Evolutionary conservation across 2,329 filamentous ascomycete species (phyloP).

Genomic region (Knufia fluminis): DNA sequence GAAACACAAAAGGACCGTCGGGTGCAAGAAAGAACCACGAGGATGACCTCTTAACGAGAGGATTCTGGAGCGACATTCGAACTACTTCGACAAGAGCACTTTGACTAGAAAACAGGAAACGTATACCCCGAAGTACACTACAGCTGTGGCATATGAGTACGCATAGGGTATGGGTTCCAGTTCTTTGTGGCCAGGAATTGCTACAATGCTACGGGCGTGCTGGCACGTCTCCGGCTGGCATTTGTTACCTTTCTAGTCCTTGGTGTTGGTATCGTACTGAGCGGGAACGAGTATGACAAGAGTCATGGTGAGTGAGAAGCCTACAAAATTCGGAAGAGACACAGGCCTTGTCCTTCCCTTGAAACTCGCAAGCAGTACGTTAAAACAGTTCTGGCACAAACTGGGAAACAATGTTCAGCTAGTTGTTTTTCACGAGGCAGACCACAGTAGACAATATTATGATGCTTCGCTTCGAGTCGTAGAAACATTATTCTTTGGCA

Average conservation of each 20-base stretch:
- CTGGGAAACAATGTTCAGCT: neutral
- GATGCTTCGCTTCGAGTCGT: slow-evolving; percentile 37
- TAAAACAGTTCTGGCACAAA: neutral
- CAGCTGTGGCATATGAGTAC: no score
- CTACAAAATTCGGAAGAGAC: slow-evolving; percentile 59
- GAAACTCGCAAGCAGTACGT: slow-evolving; percentile 39
- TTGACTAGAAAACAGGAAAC: no score
- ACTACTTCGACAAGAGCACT: slow-evolving; percentile 36
- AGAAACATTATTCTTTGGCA: slow-evolving; percentile 48
- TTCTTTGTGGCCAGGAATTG: slow-evolving; percentile 60
- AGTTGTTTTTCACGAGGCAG: no score
- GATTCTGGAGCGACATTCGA: no score
- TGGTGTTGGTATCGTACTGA: slow-evolving; percentile 58
- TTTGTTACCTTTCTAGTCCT: slow-evolving; percentile 56
- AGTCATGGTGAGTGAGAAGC: slow-evolving; percentile 54
- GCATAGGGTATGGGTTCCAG: slow-evolving; percentile 67
- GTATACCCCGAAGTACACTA: no score
- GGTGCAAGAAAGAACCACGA: slow-evolving; percentile 56
- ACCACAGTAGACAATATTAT: no score
- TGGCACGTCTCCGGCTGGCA: slow-evolving; percentile 49
- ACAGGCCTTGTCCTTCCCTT: slow-evolving; percentile 55
- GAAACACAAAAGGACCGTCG: slow-evolving; percentile 57
- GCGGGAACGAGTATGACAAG: slow-evolving; percentile 60
- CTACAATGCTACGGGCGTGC: slow-evolving; percentile 49
- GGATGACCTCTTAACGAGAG: slow-evolving; percentile 53